Percentiles rank a stretch among this genome's conserved stretches.
Evolutionary conservation across 495 filamentous ascomycete species (phyloP).

Genomic region (Aspergillus cavernicola): DNA sequence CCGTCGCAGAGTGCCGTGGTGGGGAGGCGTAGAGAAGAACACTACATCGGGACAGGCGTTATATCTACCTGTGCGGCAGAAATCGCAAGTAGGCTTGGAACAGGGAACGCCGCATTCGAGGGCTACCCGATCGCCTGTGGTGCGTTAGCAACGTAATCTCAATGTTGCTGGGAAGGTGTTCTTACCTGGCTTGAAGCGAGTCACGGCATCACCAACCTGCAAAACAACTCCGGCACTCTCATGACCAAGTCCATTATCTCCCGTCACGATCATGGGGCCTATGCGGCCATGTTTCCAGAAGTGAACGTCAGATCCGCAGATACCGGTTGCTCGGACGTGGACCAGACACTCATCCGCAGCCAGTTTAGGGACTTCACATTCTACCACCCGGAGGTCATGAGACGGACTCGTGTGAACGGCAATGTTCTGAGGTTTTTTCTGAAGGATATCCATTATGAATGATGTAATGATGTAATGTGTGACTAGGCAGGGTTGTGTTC

Average conservation of each 20-base stretch:
- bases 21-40: conserved; percentile 56
- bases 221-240: conserved; percentile 64
- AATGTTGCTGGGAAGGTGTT: no score
- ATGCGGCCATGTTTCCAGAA: conserved; percentile 73
- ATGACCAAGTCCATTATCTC: conserved; percentile 63
- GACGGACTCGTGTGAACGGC: conserved; percentile 21
- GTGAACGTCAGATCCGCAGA: conserved; percentile 58
- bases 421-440: conserved; percentile 15
- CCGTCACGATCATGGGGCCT: conserved; percentile 59
- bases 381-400: conserved; percentile 18
- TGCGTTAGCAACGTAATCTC: no score
- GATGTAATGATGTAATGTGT: neutral
- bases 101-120: conserved; percentile 70
- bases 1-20: conserved; percentile 48
- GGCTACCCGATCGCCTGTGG: no score
- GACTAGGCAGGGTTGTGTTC: neutral
- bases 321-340: conserved; percentile 41
- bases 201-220: conserved; percentile 47
- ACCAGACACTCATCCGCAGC: conserved; percentile 33
- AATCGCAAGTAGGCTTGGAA: conserved; percentile 43
- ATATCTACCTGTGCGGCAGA: conserved; percentile 59
- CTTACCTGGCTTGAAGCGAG: no score
- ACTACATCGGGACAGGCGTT: conserved; percentile 67
- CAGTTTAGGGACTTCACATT: conserved; percentile 16
- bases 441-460: conserved; percentile 15